phyloP scores from a whole-genome alignment of 306 rosid species.

The Bauhinia variegata region DNA sequence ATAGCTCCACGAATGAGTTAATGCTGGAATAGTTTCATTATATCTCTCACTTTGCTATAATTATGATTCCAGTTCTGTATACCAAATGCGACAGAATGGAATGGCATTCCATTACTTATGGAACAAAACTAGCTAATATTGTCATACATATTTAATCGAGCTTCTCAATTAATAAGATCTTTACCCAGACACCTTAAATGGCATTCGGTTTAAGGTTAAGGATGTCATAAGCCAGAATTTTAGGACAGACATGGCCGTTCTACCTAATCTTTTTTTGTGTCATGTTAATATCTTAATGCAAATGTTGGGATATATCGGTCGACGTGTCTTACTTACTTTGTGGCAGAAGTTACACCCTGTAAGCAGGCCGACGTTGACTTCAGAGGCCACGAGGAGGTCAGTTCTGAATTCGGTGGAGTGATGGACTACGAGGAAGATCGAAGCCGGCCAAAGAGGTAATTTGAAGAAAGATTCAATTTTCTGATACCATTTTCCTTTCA shows the following conservation, averaged over 20 bases:
- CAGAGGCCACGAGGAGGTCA: conserved; percentile 98
- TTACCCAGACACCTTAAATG: too few species aligned
- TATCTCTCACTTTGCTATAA: too few species aligned
- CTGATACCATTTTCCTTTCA: conserved; percentile 15
- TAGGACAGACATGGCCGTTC: conserved; percentile 12
- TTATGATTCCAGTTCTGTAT: too few species aligned
- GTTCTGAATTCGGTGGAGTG: conserved; percentile 99
- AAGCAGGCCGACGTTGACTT: conserved; percentile 96
- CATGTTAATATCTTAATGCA: conserved; percentile 26
- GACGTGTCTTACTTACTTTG: conserved; percentile 98
- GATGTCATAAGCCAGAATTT: conserved; percentile 22
- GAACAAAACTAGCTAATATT: too few species aligned
- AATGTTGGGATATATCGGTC: conserved; percentile 73
- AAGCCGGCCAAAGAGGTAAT: conserved; percentile 94
- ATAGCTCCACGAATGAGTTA: too few species aligned
- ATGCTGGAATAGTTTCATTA: too few species aligned
- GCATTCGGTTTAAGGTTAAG: neutral
- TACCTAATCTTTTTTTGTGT: conserved; percentile 27
- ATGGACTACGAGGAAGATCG: conserved; percentile 98
- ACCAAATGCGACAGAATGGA: too few species aligned
- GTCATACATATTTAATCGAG: too few species aligned
- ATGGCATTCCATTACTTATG: too few species aligned
- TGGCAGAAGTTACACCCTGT: conserved; percentile 99
- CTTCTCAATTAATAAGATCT: too few species aligned
- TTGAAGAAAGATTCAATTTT: conserved; percentile 19